Base-by-base conservation (phyloP, 805 yeast species). In the Pichia scutulata region DNA sequence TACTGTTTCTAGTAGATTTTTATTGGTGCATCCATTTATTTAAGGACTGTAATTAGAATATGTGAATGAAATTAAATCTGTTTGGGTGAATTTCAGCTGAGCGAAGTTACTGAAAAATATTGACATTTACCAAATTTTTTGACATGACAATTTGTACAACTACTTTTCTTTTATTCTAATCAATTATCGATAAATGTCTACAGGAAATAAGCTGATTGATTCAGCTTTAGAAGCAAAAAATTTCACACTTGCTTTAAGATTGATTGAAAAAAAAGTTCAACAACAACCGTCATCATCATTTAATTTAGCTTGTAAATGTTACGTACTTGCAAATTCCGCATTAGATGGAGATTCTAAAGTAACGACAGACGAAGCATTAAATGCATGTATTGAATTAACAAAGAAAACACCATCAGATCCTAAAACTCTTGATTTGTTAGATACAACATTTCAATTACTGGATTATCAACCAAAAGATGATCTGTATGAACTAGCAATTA, bases 221-320 rank as follows among this genome's bases (percentile, higher is more conserved):
- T 41, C 55, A 13, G 65, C 64, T 1, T 44, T 64, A 4, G 55
- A 53, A 14, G 70, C 69, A 22, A 82, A 84, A 2, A 74, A 80
- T 8, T 82, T 67, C 61, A 70, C 72, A 42, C 65, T 68, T 47
- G 92, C 92, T 2, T 68, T 72, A 56, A 68, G 70, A 19, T 69
- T 76, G 43, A 63, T 82, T 14, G 65, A 71, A 46, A 68, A 73
- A 48, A 76, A 80, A 57, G 64, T 79, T 49, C 69, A 71, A 43
- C 77, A 77, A 60, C 70, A 69, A 46, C 93, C 95, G 2, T 73
- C 76, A 26, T 71, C 77, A 28, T 71, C 80, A 7, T 80, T 77
- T 55, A 78, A 77, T 67, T 64, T 67, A 48, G 84, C 80, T 1
- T 62, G 79, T 44, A 65, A 68, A 44, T 63, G 70, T 36, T 68